Evolutionary conservation across 306 rosid genomes (phyloP).

Genomic region (Vachellia pachyceras): DNA sequence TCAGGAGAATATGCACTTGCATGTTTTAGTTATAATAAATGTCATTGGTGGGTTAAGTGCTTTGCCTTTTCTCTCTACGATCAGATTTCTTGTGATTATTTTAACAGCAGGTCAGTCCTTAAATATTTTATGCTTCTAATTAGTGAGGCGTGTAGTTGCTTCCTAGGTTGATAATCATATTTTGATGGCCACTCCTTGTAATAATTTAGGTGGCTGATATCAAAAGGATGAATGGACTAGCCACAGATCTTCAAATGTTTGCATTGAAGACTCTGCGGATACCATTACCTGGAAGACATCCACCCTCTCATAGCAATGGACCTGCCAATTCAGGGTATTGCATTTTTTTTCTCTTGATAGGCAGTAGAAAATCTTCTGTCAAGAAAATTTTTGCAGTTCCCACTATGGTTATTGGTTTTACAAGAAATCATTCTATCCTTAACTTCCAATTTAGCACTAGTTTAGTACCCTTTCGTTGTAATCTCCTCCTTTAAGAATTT

Average conservation of each 20-base stretch:
- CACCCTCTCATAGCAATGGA: slow-evolving; percentile 58
- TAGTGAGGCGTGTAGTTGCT: slow-evolving; percentile 7
- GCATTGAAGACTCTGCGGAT: slow-evolving; percentile 79
- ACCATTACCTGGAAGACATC: slow-evolving; percentile 89
- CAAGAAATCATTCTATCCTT: not conserved
- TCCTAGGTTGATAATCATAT: slow-evolving; percentile 2
- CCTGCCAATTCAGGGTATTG: slow-evolving; percentile 51
- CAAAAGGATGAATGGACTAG: slow-evolving; percentile 83
- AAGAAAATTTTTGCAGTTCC: slow-evolving; percentile 23
- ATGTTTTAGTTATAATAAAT: not conserved
- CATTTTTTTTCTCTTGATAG: not conserved
- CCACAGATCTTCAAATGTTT: slow-evolving; percentile 90
- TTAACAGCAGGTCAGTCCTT: not conserved
- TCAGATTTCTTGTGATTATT: not conserved
- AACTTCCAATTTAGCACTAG: slow-evolving; percentile 1
- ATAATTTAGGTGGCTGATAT: slow-evolving; percentile 77
- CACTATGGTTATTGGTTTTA: not conserved
- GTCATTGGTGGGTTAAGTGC: not conserved
- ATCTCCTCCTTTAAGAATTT: slow-evolving; percentile 23
- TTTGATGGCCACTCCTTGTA: slow-evolving; percentile 32
- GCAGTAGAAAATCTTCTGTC: not conserved
- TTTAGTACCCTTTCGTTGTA: not conserved
- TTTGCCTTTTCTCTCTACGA: not conserved
- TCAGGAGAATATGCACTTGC: not conserved
- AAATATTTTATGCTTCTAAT: not conserved